Conservation (phyloP, 352 stramenopile genomes). For the Discostella stelligera region DNA sequence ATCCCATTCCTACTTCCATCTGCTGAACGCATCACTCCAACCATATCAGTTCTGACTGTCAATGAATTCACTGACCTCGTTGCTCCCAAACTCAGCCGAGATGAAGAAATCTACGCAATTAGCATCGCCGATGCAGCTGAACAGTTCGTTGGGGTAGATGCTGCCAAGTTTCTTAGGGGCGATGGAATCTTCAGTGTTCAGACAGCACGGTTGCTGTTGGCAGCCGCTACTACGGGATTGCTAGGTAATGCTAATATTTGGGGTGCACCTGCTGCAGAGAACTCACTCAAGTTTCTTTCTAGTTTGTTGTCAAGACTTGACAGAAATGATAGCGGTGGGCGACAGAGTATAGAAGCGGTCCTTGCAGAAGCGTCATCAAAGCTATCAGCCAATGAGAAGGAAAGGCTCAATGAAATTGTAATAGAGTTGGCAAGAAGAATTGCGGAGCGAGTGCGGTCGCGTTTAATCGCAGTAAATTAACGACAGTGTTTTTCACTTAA, state of each 20-base stretch:
- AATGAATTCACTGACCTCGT: conserved; percentile 78
- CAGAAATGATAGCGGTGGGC: neutral
- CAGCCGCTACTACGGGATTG: conserved; percentile 56
- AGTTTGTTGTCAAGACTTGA: conserved; percentile 41
- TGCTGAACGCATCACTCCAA: conserved; percentile 17
- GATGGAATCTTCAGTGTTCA: conserved; percentile 64
- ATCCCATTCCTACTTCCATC: conserved; percentile 70
- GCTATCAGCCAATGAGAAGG: conserved; percentile 54
- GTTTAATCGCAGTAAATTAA: no score
- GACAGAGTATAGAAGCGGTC: conserved; percentile 35
- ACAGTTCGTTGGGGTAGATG: conserved; percentile 72
- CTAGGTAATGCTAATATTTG: conserved; percentile 59
- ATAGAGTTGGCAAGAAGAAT: conserved; percentile 56
- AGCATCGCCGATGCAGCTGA: conserved; percentile 68
- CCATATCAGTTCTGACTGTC: conserved; percentile 57
- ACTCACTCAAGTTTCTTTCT: conserved; percentile 26
- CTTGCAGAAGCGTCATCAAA: conserved; percentile 52
- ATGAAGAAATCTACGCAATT: conserved; percentile 84
- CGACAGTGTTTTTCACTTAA: no score
- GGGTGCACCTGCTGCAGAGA: conserved; percentile 45
- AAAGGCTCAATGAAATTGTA: conserved; percentile 63
- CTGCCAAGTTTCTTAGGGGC: conserved; percentile 69
- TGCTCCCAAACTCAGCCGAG: conserved; percentile 73
- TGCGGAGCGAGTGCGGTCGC: conserved; percentile 21
- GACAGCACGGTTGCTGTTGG: conserved; percentile 57